Evolutionary conservation across 2,329 filamentous ascomycete genomes (phyloP), one percentile per base, ranked within the genome.

Genomic region (Conoideocrella luteorostrata): DNA sequence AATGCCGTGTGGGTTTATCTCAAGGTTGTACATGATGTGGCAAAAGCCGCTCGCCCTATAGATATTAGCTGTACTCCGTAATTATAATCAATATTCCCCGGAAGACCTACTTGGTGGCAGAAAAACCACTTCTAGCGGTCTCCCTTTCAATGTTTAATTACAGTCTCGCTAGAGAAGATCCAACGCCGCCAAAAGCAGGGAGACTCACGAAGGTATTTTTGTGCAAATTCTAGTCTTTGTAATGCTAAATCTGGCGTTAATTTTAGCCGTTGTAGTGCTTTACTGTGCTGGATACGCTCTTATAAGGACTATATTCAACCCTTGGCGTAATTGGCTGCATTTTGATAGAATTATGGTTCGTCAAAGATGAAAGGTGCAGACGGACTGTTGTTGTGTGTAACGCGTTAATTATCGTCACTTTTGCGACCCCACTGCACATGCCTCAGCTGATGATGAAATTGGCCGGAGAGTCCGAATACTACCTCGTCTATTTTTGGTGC

Each of bases 221-320:
- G n/a, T 18, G 37, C 20, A 47, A 44, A 47, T 35, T 36, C 24
- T 4, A 44, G 32, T 18, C 30, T 15, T 32, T 41, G 35, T 36
- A n/a, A 3, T 12, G 41, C 45, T 24, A 36, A 11, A 22, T 37
- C 29, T 35, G 21, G 15, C 4, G 36, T 38, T 22, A 47, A 39
- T 35, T 37, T 32, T 12, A 28, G 45, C 6, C 30, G 30, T 22
- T 36, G 22, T 26, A 44, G 36, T 21, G 45, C 45, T 4, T 28
- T 22, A 2, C 18, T 22, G 32, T 47, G 38, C 39, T 47, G 22
- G 34, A 47, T 41, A n/a, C n/a, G n/a, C n/a, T n/a, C n/a, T n/a
- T n/a, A n/a, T n/a, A n/a, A n/a, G n/a, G n/a, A n/a, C n/a, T n/a
- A n/a, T n/a, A n/a, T n/a, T n/a, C n/a, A n/a, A n/a, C n/a, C n/a